Conservation (phyloP, 371 early-diverging fungal species). For the Blastocladiella emersonii region DNA sequence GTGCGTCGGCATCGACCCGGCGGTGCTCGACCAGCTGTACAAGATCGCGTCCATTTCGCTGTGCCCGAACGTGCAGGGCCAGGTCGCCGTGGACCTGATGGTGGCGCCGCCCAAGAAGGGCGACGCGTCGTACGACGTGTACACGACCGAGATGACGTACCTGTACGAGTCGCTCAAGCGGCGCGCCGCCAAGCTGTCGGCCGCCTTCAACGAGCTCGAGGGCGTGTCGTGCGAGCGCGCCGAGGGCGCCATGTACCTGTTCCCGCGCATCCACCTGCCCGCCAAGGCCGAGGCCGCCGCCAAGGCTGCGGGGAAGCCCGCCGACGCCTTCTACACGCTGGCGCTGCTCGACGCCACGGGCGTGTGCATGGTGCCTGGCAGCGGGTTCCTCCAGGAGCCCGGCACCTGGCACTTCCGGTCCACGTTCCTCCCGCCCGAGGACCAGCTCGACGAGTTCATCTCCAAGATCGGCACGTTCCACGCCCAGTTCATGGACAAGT, state of each 20-base stretch:
- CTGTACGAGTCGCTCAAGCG: conserved; percentile 72
- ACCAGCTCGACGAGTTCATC: conserved; percentile 79
- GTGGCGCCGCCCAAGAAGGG: conserved; percentile 80
- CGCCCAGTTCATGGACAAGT: conserved; percentile 58
- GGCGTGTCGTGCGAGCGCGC: conserved; percentile 78
- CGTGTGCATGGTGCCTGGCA: conserved; percentile 75
- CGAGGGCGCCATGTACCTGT: conserved; percentile 91
- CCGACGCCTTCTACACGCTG: conserved; percentile 80
- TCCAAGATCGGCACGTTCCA: conserved; percentile 60
- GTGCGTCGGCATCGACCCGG: conserved; percentile 59
- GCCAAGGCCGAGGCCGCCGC: conserved; percentile 63
- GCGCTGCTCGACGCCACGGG: conserved; percentile 85
- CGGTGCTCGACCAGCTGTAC: conserved; percentile 68
- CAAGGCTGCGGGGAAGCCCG: conserved; percentile 35
- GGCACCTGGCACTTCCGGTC: conserved; percentile 91
- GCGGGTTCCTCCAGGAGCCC: conserved; percentile 80
- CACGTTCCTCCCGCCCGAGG: conserved; percentile 89
- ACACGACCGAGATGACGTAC: conserved; percentile 49
- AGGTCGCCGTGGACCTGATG: conserved; percentile 72
- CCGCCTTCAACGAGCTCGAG: conserved; percentile 67
- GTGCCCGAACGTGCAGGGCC: conserved; percentile 60
- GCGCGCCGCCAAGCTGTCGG: conserved; percentile 57
- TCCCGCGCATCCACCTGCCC: conserved; percentile 69
- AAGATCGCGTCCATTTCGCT: conserved; percentile 84
- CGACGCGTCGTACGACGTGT: conserved; percentile 56